Evolutionary conservation across 257 asterid species (phyloP), one percentile per base, ranked within the genome.

Genomic region (Jacaranda mimosifolia): DNA sequence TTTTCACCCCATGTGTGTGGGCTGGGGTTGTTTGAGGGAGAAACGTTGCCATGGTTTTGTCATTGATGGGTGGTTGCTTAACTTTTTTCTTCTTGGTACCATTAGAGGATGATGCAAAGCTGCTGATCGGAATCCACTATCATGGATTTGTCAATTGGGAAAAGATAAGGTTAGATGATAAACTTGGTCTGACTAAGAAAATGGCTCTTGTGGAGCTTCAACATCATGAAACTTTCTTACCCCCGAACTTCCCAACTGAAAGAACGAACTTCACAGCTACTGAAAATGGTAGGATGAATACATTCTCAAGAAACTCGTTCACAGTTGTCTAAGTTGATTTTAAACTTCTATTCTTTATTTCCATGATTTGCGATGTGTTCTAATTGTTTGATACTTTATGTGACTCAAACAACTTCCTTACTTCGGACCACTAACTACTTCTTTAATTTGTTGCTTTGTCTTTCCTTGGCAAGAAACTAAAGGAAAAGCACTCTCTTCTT

Each of bases 181-280:
- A 72, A 36, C 96, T 96, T 79, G 97, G 97, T 66, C 97, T 96
- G 74, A 84, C 82, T 18, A 96, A 92, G 90, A 96, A 93, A 88
- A 93, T 96, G 84, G 99, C 99, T 80, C 99, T 98, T 0, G 99
- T 89, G 75, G 98, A 93, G 85, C 97, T 96, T 79, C 99, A 93
- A 80, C 97, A 96, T 84, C 97, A 93, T n/a, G 99, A 96, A 83
- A 96, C 98, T 48, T 96, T 96, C 83, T 82, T 96, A 83, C 99
- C 99, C 40, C 1, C 91, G 98, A 74, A 97, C 98, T 59, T 98
- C 99, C 10, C 98, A 93, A 74, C 87, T 96, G 87, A 96, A 93
- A 82, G 99, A 96, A 84, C 88, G 99, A 81, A 97, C 97, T 73
- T 87, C 98, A 64, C 97, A 88, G 75, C 98, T 96, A 81, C 73